Base-by-base conservation (phyloP, 2,329 filamentous ascomycete genomes). In the Ophiocordyceps australis region DNA sequence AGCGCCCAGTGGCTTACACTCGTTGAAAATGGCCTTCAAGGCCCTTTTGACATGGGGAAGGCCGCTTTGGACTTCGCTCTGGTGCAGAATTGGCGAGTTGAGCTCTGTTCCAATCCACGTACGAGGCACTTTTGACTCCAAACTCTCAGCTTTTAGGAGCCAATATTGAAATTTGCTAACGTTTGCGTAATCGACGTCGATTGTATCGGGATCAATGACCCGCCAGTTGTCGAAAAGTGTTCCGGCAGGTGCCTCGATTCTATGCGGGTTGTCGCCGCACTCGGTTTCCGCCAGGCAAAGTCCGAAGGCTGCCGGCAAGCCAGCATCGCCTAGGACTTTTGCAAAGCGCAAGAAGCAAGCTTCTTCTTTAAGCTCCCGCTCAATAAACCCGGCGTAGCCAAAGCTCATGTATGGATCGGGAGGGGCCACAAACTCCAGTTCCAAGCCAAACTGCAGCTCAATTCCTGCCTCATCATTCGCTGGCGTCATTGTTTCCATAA, bases 341-440 rank as follows among this genome's bases (percentile, higher is more conserved):
- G 31, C 29, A 12, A 28, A 25, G 28, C 17, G 24, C 19, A 28
- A 26, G 21, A 22, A 27, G 19, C 19, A 27, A 22, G 11, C 20
- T 10, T 31, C 26, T 5, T 10, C 25, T n/a, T n/a, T n/a, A n/a
- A n/a, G n/a, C n/a, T n/a, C n/a, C n/a, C n/a, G n/a, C n/a, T n/a
- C n/a, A n/a, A n/a, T n/a, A n/a, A n/a, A n/a, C n/a, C n/a, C n/a
- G 12, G 6, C n/a, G 18, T 8, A 5, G 10, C 14, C 14, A 17
- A 17, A 3, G 15, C 11, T 4, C 26, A 23, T 11, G 12, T 13
- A 9, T 2, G n/a, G 14, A 22, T 25, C 13, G 14, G 27, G 31
- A 2, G 33, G 34, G 4, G 26, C 19, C 25, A 34, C 22, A 21
- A 37, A 37, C 20, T 37, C 33, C 20, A 37, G 17, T 21, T 35